Evolutionary conservation across 2,329 filamentous ascomycete species (phyloP), one percentile per base, ranked within the genome.

Genomic region (Microcera coccophila): DNA sequence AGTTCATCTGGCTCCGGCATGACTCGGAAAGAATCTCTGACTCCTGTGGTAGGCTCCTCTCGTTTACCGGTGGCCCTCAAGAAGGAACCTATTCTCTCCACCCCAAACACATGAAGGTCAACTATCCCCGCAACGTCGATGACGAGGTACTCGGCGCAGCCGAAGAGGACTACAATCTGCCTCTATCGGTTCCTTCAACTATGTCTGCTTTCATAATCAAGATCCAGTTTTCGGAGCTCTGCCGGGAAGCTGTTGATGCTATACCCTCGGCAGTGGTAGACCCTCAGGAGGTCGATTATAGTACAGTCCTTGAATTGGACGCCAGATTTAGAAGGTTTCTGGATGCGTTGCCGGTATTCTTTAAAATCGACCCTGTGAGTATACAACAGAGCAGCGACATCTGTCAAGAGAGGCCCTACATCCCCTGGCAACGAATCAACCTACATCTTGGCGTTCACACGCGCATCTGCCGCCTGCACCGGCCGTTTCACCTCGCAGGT

Each of bases 381-480:
- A 36, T 44, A 5, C 24, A 41, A 22, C 26, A 37, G 26, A 42
- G 36, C 7, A 4, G 18, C n/a, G 20, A 32, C 3, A 38, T 38
- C 11, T 43, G 41, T 22, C 19, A 16, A 28, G 33, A 43, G 2
- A 21, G 34, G 12, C 48, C 45, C 2, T 34, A 42, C 17, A 39
- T 50, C 20, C 36, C 37, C 17, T 36, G 44, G 18, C 48, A 50
- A 17, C 21, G 45, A 15, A 26, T 37, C 11, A 21, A 40, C 22
- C 14, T 50, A 20, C 42, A 50, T 34, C 42, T 50, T 17, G 42
- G 45, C 36, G 31, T 39, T 21, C 21, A 48, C 19, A 41, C 37
- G 19, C 42, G 48, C 21, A 39, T 47, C 9, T 47, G 48, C 39
- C 42, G 48, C 14, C 48, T 50, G 18, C 48, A 50, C 24, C 38